These are phyloP conservation scores for Citrullus mucosospermus DNA, from an alignment of 306 rosid genomes.

Conservation along the genomic window DNA sequence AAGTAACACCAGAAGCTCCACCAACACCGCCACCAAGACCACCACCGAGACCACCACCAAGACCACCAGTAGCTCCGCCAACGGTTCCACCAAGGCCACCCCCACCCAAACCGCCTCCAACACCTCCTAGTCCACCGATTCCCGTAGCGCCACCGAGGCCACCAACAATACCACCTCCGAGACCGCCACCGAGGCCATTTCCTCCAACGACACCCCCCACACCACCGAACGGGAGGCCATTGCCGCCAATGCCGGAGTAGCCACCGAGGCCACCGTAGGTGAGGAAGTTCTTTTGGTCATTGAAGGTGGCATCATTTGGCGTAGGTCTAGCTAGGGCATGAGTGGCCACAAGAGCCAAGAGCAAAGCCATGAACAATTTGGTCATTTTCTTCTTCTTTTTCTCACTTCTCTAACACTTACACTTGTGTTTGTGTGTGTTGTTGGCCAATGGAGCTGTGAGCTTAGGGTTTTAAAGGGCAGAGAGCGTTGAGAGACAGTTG, in stretches of 20 bases:
- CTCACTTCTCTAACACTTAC: not conserved
- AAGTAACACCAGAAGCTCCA: not conserved
- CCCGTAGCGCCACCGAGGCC: not conserved
- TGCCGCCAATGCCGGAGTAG: conserved; percentile 41
- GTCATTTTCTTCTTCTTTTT: conserved; percentile 20
- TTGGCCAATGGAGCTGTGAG: not conserved
- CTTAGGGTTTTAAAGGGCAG: not conserved
- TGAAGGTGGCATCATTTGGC: conserved; percentile 32
- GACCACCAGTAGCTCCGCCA: conserved; percentile 7
- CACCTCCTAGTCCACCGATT: conserved; percentile 3
- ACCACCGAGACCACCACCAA: not conserved
- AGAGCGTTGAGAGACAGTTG: conserved; percentile 28
- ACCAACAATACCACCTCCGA: not conserved
- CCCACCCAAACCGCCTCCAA: conserved; percentile 1
- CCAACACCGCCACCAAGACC: conserved; percentile 6
- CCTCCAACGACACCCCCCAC: conserved; percentile 38
- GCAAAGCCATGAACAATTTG: conserved; percentile 28
- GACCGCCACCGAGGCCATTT: conserved; percentile 20
- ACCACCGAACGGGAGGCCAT: conserved; percentile 57
- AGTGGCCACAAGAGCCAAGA: conserved; percentile 37
- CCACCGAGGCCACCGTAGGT: conserved; percentile 51
- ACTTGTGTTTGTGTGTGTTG: not conserved
- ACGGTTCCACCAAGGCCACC: conserved; percentile 5
- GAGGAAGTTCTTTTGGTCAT: conserved; percentile 61
- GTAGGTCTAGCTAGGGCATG: conserved; percentile 32